Evolutionary conservation across 1,284 basidiomycete species (phyloP), one percentile per base, ranked within the genome.

Genomic region (Thecaphora thlaspeos): DNA sequence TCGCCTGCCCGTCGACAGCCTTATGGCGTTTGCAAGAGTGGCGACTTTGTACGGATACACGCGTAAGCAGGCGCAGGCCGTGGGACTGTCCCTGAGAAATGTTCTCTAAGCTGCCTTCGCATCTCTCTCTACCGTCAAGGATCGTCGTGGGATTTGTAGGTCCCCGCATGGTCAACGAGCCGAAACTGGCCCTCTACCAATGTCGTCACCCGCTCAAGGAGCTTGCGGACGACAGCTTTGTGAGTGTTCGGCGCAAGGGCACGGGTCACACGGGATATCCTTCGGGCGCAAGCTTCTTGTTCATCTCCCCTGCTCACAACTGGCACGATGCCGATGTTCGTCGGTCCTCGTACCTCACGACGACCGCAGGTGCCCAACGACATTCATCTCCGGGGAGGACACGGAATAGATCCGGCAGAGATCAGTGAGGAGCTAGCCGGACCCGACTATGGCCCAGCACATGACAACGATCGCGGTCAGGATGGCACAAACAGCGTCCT

Each of bases 301-400:
- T n/a, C n/a, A n/a, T n/a, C n/a, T n/a, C n/a, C n/a, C n/a, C n/a
- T n/a, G n/a, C n/a, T n/a, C n/a, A n/a, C n/a, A n/a, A n/a, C n/a
- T n/a, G n/a, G n/a, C n/a, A n/a, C n/a, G n/a, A n/a, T n/a, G n/a
- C n/a, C n/a, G n/a, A n/a, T n/a, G n/a, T n/a, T n/a, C n/a, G n/a
- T n/a, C n/a, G n/a, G n/a, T n/a, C n/a, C n/a, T n/a, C n/a, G n/a
- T n/a, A n/a, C n/a, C n/a, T n/a, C n/a, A n/a, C n/a, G n/a, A n/a
- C n/a, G n/a, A n/a, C n/a, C n/a, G n/a, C 41, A 63, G 61, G 61
- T 65, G 3, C 62, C 62, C 2, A 61, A 65, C 47, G 62, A 65
- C 28, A 46, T 65, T n/a, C 38, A 60, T 7, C 46, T 65, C 22
- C 40, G 24, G n/a, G 56, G 56, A 8, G 61, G 61, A 11, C 12